Evolutionary conservation across 257 asterid genomes (phyloP).

Genomic region (Osmanthus fragrans): DNA sequence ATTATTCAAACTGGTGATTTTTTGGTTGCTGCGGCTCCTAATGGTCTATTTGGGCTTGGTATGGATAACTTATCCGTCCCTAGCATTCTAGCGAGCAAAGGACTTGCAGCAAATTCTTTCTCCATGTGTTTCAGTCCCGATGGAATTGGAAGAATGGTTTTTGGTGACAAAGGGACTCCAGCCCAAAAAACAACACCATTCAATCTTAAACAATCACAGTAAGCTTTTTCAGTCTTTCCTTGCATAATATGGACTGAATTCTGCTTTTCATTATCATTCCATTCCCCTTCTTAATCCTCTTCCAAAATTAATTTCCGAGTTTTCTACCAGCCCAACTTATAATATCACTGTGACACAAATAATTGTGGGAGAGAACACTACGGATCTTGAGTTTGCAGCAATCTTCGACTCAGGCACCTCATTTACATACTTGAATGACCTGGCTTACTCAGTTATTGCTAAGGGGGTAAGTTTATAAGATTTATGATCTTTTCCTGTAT

Average conservation of each 20-base stretch:
- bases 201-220: constrained; percentile 62
- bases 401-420: constrained; percentile 97
- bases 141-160: constrained; percentile 83
- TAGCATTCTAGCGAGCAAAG: constrained; percentile 73
- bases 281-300: constrained; percentile 2
- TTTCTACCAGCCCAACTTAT: constrained; percentile 64
- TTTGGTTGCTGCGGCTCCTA: constrained; percentile 86
- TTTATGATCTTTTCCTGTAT: background rate
- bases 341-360: constrained; percentile 75
- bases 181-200: constrained; percentile 70
- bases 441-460: constrained; percentile 64
- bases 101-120: constrained; percentile 84
- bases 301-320: background rate
- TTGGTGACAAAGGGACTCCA: constrained; percentile 84
- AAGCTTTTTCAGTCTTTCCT: constrained; percentile 30
- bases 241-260: background rate
- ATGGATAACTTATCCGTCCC: constrained; percentile 73
- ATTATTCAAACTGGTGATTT: constrained; percentile 86
- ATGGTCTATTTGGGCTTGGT: constrained; percentile 96
- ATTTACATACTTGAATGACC: constrained; percentile 80
- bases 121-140: constrained; percentile 95
- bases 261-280: background rate
- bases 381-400: constrained; percentile 56
- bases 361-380: constrained; percentile 53
- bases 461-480: constrained; percentile 51